These are phyloP conservation scores for Colletotrichum sp. DNA, from an alignment of 2,329 filamentous ascomycete species.

Conservation along the genomic window DNA sequence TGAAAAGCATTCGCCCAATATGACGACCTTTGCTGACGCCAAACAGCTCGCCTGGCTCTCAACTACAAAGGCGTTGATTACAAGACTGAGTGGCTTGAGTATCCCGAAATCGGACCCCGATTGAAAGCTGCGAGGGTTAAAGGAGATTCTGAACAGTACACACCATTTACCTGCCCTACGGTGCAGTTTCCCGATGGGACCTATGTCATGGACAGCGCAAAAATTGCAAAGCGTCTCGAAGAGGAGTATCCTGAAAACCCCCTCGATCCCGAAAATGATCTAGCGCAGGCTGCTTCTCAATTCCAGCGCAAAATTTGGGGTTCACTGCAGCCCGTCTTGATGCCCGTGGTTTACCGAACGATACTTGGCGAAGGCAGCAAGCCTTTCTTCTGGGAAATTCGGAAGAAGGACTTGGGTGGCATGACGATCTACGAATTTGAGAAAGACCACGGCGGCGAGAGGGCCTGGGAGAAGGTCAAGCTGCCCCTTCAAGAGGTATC, in stretches of 20 bases:
- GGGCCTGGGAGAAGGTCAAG: slow-evolving; percentile 51
- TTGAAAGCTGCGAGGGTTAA: slow-evolving; percentile 51
- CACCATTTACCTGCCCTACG: slow-evolving; percentile 59
- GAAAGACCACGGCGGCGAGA: slow-evolving; percentile 50
- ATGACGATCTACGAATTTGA: slow-evolving; percentile 57
- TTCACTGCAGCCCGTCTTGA: slow-evolving; percentile 43
- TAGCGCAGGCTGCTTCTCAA: slow-evolving; percentile 47
- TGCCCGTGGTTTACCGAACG: slow-evolving; percentile 51
- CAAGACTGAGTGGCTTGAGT: slow-evolving; percentile 73
- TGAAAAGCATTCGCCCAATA: slow-evolving; percentile 17
- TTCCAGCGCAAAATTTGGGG: slow-evolving; percentile 36
- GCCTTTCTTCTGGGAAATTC: slow-evolving; percentile 61
- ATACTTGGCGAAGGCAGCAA: slow-evolving; percentile 56
- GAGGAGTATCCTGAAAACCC: slow-evolving; percentile 60
- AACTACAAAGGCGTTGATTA: slow-evolving; percentile 74
- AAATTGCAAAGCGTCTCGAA: slow-evolving; percentile 66
- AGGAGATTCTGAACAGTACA: slow-evolving; percentile 44
- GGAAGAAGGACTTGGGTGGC: slow-evolving; percentile 48
- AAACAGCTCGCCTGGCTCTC: slow-evolving; percentile 64
- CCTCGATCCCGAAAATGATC: slow-evolving; percentile 60
- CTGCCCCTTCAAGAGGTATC: slow-evolving; percentile 38
- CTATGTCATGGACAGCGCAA: slow-evolving; percentile 68
- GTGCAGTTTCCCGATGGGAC: slow-evolving; percentile 59
- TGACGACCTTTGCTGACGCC: neutral
- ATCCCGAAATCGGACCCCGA: slow-evolving; percentile 65